Percentiles rank a stretch among this genome's conserved stretches.
These are phyloP conservation scores for Xanthoconium stramineum DNA, from an alignment of 768 basidiomycete species.

Conservation along the genomic window DNA sequence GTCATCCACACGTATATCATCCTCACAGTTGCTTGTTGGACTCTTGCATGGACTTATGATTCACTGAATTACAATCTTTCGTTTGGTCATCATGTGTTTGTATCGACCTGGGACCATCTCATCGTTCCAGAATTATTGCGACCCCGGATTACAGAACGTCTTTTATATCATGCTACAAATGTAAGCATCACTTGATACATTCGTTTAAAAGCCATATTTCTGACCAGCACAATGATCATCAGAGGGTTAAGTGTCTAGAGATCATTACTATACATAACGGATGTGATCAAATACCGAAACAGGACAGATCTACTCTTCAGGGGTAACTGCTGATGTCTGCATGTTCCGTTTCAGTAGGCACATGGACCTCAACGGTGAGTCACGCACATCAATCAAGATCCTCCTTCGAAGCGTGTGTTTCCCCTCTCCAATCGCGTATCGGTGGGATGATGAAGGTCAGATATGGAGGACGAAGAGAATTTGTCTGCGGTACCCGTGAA, in stretches of 20 bases:
- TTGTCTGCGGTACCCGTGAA: constrained; percentile 13
- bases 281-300: neutral
- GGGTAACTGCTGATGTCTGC: neutral
- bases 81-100: constrained; percentile 4
- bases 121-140: constrained; percentile 14
- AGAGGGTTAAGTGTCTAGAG: neutral
- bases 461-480: neutral
- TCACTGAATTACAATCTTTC: neutral
- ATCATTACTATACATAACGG: neutral
- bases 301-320: neutral
- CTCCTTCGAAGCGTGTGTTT: neutral
- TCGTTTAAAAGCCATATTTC: constrained; percentile 44
- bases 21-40: constrained; percentile 15
- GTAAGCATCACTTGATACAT: constrained; percentile 33
- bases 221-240: constrained; percentile 35
- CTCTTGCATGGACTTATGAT: constrained; percentile 11
- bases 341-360: constrained; percentile 3
- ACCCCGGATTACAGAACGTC: constrained; percentile 55
- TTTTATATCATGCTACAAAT: constrained; percentile 53
- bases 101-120: constrained; percentile 3
- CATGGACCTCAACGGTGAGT: neutral
- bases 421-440: neutral
- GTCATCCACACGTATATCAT: constrained; percentile 17
- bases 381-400: constrained; percentile 5
- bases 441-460: neutral